Evolutionary conservation across 345 rosid species (phyloP).

Genomic region (Microthlaspi erraticum): DNA sequence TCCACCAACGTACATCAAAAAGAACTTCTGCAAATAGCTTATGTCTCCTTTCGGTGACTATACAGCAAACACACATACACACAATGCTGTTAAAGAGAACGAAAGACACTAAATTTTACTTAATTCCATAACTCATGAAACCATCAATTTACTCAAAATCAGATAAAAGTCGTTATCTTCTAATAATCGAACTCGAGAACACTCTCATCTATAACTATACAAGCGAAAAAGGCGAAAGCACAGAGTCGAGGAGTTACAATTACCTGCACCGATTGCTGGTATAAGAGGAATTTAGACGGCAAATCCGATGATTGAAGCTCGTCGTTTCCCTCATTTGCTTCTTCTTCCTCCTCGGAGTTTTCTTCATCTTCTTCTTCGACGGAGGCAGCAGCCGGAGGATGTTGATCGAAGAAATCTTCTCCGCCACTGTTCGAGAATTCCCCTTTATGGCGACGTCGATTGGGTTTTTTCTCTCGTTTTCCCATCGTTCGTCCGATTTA

Average conservation of each 20-base stretch:
- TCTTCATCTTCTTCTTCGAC: conserved; percentile 43
- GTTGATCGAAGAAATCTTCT: conserved; percentile 53
- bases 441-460: conserved; percentile 56
- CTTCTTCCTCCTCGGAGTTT: conserved; percentile 46
- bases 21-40: conserved; percentile 88
- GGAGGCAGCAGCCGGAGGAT: conserved; percentile 29
- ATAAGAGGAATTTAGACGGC: conserved; percentile 81
- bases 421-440: conserved; percentile 43
- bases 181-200: too few species aligned
- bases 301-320: conserved; percentile 43
- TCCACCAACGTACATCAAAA: conserved; percentile 78
- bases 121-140: too few species aligned
- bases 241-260: background rate
- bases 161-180: too few species aligned
- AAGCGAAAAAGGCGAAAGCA: background rate
- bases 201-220: too few species aligned
- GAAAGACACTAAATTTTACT: too few species aligned
- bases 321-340: conserved; percentile 42
- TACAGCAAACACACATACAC: conserved; percentile 25
- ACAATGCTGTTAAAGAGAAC: too few species aligned
- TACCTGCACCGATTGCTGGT: conserved; percentile 91
- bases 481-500: conserved; percentile 53
- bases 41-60: conserved; percentile 94
- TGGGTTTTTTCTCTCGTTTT: conserved; percentile 74
- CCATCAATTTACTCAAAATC: too few species aligned